phyloP scores from a whole-genome alignment of 148 eudicot species.

The Amaranthus cruentus region DNA sequence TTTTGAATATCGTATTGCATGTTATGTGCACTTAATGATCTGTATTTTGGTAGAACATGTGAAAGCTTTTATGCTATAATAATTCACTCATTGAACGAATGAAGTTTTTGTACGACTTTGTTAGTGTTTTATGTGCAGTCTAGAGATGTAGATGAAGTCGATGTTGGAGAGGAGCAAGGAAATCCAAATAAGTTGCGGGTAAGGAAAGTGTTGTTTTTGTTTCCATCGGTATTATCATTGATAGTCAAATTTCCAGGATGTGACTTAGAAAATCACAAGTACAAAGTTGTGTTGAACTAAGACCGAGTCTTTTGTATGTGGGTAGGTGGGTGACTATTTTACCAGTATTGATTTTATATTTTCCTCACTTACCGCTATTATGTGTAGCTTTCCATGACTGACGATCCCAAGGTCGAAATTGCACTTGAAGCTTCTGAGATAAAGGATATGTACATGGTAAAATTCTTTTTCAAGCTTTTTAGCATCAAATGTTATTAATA shows the following conservation, averaged over 20 bases:
- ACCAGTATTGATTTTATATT: not conserved
- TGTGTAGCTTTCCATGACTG: conserved; percentile 25
- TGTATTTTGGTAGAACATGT: not conserved
- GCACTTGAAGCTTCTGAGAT: conserved; percentile 46
- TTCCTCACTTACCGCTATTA: not conserved
- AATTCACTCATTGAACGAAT: not conserved
- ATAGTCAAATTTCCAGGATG: not conserved
- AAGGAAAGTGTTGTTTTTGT: conserved; percentile 13
- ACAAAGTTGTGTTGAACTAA: not conserved
- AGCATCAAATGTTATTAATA: not conserved
- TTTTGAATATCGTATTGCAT: not conserved
- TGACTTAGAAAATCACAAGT: not conserved
- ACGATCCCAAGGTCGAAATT: conserved; percentile 35
- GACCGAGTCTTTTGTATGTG: not conserved
- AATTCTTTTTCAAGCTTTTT: not conserved
- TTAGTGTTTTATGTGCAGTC: conserved; percentile 2
- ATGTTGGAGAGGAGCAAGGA: conserved; percentile 23
- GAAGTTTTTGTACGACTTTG: not conserved
- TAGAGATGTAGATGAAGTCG: conserved; percentile 26
- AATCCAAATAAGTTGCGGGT: conserved; percentile 44
- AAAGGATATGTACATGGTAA: conserved; percentile 62
- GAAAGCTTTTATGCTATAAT: not conserved
- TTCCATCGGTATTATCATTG: too few relatives aligned
- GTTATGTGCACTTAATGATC: not conserved
- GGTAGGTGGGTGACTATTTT: not conserved